Evolutionary conservation across 345 rosid species (phyloP), one percentile per base, ranked within the genome.

Genomic region (Geranium brycei): DNA sequence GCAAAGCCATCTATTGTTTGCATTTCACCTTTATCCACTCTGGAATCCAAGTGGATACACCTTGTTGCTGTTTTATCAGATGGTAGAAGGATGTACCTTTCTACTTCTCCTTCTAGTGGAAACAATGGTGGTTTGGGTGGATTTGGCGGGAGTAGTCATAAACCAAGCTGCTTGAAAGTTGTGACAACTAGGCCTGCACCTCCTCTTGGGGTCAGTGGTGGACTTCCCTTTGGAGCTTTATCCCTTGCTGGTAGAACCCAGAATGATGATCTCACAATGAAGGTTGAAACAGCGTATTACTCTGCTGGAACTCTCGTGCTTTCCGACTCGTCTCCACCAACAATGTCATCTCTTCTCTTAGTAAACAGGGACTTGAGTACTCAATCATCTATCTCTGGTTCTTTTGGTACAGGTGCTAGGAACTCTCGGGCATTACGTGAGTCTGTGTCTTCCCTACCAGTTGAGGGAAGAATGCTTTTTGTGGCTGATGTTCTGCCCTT

Each of bases 391-490:
- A 65, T 63, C 63, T 71, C 83, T 3, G 80, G 87, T 69, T 76
- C 72, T 76, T 73, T 86, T 63, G 97, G 86, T 41, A 71, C 89
- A 75, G 75, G 82, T 67, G 71, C 87, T 23, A 80, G 95, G 79
- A 76, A 83, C 78, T 87, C 91, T 73, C 83, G 89, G 51, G 95
- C 95, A 64, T 81, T 88, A 63, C 80, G 90, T 59, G 99, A 93
- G 81, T 71, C 69, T 62, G 90, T 90, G 62, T 82, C 97, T 73
- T 83, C 96, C 41, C 75, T 90, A 72, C 99, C 99, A 51, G 79
- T 90, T 73, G 99, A 90, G 79, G 99, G 97, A 64, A 90, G 89
- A 61, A 90, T 93, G 97, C 97, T 93, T 73, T 93, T 86, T 76
- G 99, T 85, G 68, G 91, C 92, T 63, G 96, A 90, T 83, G 92